Percentiles rank a stretch among this genome's conserved stretches.
These are phyloP conservation scores for Athelia sp. DNA, from an alignment of 1,284 basidiomycete genomes.

Conservation along the genomic window DNA sequence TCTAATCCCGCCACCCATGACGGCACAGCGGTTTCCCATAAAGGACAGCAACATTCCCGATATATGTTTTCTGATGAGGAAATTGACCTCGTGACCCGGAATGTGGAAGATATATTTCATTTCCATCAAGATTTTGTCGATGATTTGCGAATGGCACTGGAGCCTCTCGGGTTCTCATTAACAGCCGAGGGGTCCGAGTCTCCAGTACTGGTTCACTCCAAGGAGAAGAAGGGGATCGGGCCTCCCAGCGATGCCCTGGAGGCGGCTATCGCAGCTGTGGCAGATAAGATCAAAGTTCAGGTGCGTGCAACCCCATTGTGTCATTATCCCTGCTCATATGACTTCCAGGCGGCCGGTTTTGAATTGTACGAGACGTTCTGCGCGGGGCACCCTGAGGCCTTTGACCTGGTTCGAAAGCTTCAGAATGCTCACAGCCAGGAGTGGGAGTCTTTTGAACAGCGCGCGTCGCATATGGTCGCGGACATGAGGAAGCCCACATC, in stretches of 20 bases:
- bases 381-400: constrained; percentile 76
- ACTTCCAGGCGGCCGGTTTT: constrained; percentile 63
- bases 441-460: constrained; percentile 80
- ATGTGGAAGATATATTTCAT: constrained; percentile 68
- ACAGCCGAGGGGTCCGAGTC: constrained; percentile 15
- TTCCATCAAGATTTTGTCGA: constrained; percentile 71
- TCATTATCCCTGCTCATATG: constrained; percentile 7
- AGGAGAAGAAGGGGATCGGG: constrained; percentile 10
- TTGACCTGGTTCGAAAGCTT: constrained; percentile 64
- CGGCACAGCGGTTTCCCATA: constrained; percentile 13
- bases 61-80: constrained; percentile 51
- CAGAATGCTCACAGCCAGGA: constrained; percentile 59
- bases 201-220: constrained; percentile 15
- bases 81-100: constrained; percentile 59
- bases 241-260: constrained; percentile 30
- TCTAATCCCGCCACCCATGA: not conserved
- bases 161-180: constrained; percentile 45
- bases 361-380: constrained; percentile 81
- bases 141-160: constrained; percentile 51
- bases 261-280: constrained; percentile 49
- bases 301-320: constrained; percentile 4
- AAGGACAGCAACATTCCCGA: constrained; percentile 35
- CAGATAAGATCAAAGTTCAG: constrained; percentile 45
- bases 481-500: constrained; percentile 27
- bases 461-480: constrained; percentile 52